These are phyloP conservation scores for Coccinonectria pachysandricola DNA, from an alignment of 2,329 filamentous ascomycete genomes.

Conservation along the genomic window DNA sequence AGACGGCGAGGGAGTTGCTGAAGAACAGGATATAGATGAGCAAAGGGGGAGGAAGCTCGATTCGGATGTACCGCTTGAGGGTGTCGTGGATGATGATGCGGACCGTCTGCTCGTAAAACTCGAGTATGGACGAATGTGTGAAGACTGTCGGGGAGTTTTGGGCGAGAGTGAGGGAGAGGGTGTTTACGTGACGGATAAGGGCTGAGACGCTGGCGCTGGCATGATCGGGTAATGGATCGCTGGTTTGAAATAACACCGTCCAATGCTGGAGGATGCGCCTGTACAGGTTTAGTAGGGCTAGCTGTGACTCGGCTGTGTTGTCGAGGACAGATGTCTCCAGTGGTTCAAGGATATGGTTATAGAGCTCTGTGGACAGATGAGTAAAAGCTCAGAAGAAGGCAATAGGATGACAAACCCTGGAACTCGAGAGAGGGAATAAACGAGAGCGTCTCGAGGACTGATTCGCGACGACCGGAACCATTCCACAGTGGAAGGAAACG, in stretches of 20 bases:
- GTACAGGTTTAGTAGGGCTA: conserved; percentile 57
- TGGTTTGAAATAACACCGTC: conserved; percentile 35
- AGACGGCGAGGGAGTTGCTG: conserved; percentile 47
- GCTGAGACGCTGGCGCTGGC: conserved; percentile 29
- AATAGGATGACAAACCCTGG: conserved; percentile 31
- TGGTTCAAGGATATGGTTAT: conserved; percentile 35
- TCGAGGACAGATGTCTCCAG: conserved; percentile 43
- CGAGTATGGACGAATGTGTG: conserved; percentile 48
- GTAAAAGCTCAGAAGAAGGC: conserved; percentile 1
- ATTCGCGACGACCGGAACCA: conserved; percentile 41
- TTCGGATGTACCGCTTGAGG: conserved; percentile 46
- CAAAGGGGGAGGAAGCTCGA: conserved; percentile 56
- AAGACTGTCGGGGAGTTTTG: conserved; percentile 37
- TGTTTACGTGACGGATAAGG: conserved; percentile 40
- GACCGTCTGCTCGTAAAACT: conserved; percentile 58
- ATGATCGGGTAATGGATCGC: conserved; percentile 24
- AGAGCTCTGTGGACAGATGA: conserved; percentile 35
- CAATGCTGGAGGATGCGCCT: conserved; percentile 53
- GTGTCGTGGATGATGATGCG: conserved; percentile 41
- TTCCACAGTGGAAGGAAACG: conserved; percentile 52
- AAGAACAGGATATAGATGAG: conserved; percentile 66
- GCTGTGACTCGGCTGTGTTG: conserved; percentile 40
- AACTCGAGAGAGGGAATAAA: conserved; percentile 47
- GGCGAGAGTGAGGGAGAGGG: conserved; percentile 47
- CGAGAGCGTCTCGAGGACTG: conserved; percentile 48